Evolutionary conservation across 1,284 basidiomycete species (phyloP).

Genomic region (Tylopilus sp.): DNA sequence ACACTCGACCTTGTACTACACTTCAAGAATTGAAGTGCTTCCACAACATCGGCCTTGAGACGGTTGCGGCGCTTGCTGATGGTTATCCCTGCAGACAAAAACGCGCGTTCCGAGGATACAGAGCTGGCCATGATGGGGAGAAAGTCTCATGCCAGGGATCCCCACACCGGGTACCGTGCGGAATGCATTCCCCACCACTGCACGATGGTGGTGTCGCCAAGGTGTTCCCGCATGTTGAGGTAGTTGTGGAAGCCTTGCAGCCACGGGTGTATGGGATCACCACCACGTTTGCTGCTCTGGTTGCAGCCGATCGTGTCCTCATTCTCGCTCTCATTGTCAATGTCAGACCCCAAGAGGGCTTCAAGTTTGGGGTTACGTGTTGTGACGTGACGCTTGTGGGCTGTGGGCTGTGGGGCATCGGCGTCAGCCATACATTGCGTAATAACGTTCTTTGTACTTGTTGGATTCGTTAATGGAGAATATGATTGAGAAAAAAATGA

Average conservation of each 20-base stretch:
- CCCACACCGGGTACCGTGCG: not conserved
- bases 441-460: conserved; percentile 4
- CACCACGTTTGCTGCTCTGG: not conserved
- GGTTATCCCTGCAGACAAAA: conserved; percentile 11
- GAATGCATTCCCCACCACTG: conserved; percentile 39
- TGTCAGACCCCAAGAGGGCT: conserved; percentile 1
- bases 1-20: not conserved
- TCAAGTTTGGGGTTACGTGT: conserved; percentile 6
- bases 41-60: conserved; percentile 14
- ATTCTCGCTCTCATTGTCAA: not conserved
- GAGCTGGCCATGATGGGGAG: conserved; percentile 16
- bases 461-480: no score
- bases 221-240: conserved; percentile 33
- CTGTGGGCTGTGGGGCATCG: not conserved
- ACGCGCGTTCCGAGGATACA: not conserved
- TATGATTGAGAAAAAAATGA: no score
- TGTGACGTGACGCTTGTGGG: conserved; percentile 2
- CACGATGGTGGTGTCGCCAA: no score
- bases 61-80: conserved; percentile 7
- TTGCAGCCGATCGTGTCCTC: not conserved
- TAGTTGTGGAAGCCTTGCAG: conserved; percentile 41
- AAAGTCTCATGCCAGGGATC: conserved; percentile 4
- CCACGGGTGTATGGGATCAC: conserved; percentile 28
- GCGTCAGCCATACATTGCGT: not conserved
- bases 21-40: conserved; percentile 12